These are phyloP conservation scores for Pontederia paniculata DNA, from an alignment of 176 grass and related monocot species.

Conservation along the genomic window DNA sequence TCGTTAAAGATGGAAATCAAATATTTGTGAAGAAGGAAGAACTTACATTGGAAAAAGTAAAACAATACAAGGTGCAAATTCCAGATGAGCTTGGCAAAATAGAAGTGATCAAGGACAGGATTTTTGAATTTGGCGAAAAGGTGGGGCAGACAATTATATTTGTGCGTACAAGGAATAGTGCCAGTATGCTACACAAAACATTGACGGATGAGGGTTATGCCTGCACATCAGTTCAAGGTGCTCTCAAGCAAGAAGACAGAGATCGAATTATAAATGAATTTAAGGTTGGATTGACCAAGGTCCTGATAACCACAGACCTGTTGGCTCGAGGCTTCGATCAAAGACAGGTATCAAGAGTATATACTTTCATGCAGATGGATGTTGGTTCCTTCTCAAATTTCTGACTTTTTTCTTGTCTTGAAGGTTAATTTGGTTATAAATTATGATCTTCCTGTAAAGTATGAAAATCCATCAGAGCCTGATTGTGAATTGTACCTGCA, in stretches of 20 bases:
- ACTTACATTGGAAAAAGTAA: slow-evolving; percentile 84
- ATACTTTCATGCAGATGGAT: not conserved
- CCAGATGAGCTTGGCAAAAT: slow-evolving; percentile 75
- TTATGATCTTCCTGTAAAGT: slow-evolving; percentile 80
- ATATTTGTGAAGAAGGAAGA: slow-evolving; percentile 97
- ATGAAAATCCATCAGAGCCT: slow-evolving; percentile 44
- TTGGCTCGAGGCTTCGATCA: slow-evolving; percentile 93
- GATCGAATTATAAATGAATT: slow-evolving; percentile 91
- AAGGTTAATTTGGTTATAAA: slow-evolving; percentile 98
- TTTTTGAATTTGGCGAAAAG: slow-evolving; percentile 89
- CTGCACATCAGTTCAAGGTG: slow-evolving; percentile 87
- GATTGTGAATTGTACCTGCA: slow-evolving; percentile 95
- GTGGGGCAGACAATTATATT: slow-evolving; percentile 95
- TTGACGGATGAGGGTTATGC: slow-evolving; percentile 73
- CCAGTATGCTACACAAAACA: slow-evolving; percentile 56
- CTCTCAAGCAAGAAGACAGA: slow-evolving; percentile 66
- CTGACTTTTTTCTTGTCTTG: slow-evolving; percentile 4
- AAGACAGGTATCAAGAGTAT: slow-evolving; percentile 59
- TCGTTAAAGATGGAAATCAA: slow-evolving; percentile 68
- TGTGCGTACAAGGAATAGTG: slow-evolving; percentile 60
- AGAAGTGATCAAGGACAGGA: slow-evolving; percentile 78
- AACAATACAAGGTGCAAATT: slow-evolving; percentile 78
- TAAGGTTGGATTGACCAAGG: slow-evolving; percentile 75
- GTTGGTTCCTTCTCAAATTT: not conserved
- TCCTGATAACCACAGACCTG: slow-evolving; percentile 87